Percentiles rank a stretch among this genome's conserved stretches.
These are phyloP conservation scores for Yamadazyma laniorum DNA, from an alignment of 805 yeast genomes.

Conservation along the genomic window DNA sequence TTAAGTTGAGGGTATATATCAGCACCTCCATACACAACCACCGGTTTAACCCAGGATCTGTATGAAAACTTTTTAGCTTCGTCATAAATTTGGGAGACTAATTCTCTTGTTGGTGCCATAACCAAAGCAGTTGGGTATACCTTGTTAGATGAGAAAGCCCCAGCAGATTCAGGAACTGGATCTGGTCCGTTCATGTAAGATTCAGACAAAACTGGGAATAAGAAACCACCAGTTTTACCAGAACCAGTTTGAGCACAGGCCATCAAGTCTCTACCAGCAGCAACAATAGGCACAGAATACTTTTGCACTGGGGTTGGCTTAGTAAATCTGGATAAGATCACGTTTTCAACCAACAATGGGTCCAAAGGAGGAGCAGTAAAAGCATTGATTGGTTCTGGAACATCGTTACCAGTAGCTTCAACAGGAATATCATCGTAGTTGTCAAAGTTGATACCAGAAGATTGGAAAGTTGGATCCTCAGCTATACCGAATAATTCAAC, in stretches of 20 bases:
- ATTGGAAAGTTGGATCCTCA: conserved; percentile 74
- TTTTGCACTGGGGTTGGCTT: conserved; percentile 97
- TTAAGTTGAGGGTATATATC: conserved; percentile 85
- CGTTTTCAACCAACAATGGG: conserved; percentile 78
- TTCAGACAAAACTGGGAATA: conserved; percentile 95
- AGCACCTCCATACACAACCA: conserved; percentile 98
- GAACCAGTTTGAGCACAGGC: conserved; percentile 99
- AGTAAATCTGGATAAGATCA: conserved; percentile 82
- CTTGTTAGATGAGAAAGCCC: conserved; percentile 63
- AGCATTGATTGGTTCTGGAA: conserved; percentile 87
- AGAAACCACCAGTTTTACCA: conserved; percentile 99
- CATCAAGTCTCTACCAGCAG: conserved; percentile 88
- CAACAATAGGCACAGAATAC: conserved; percentile 89
- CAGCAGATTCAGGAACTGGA: conserved; percentile 46
- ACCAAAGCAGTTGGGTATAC: conserved; percentile 94
- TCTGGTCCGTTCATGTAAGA: conserved; percentile 88
- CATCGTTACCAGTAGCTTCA: conserved; percentile 92
- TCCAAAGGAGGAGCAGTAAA: conserved; percentile 95
- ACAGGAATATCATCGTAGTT: conserved; percentile 98
- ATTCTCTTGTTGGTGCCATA: conserved; percentile 98
- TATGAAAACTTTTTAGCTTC: conserved; percentile 94
- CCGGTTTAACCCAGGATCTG: conserved; percentile 97
- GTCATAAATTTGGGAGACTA: conserved; percentile 93
- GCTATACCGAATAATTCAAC: conserved; percentile 77
- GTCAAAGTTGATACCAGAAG: conserved; percentile 97